A percentile compares a stretch with the other conserved stretches of the same genome.
Evolutionary conservation across 306 rosid species (phyloP).

Genomic region (Glycine soja): DNA sequence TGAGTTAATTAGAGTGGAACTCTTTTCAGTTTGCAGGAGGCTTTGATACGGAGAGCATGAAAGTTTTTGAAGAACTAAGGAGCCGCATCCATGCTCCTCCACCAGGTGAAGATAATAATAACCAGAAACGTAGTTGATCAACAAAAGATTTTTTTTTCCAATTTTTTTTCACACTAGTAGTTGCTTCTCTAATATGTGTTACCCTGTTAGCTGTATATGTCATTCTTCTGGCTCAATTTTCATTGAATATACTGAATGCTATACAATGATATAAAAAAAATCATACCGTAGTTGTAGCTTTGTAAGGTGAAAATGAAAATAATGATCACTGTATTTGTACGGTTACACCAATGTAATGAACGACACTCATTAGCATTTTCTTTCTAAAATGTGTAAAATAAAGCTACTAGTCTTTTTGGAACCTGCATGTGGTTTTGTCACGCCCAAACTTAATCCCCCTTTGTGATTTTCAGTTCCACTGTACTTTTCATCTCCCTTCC

Average conservation of each 20-base stretch:
- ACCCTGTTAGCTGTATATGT: constrained; percentile 50
- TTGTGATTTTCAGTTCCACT: no score
- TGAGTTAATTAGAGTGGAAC: constrained; percentile 29
- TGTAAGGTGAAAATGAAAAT: background rate
- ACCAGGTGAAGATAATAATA: constrained; percentile 51
- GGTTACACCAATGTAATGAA: background rate
- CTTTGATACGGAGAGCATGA: constrained; percentile 89
- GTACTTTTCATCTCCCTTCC: no score
- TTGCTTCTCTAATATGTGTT: background rate
- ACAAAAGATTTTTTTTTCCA: background rate
- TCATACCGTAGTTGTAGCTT: background rate
- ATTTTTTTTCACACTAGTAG: background rate
- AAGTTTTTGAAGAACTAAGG: constrained; percentile 88
- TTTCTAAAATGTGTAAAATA: background rate
- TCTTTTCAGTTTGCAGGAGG: constrained; percentile 88
- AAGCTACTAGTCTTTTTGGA: no score
- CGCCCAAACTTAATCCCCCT: no score
- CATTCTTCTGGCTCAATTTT: constrained; percentile 41
- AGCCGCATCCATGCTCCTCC: constrained; percentile 57
- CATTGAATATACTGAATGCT: constrained; percentile 32
- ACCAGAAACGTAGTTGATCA: constrained; percentile 49
- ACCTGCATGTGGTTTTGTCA: no score
- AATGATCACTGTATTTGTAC: background rate
- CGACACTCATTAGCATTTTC: background rate
- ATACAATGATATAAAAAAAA: constrained; percentile 29